phyloP scores from a whole-genome alignment of 2,329 filamentous ascomycete genomes.

The Colletotrichum horii region DNA sequence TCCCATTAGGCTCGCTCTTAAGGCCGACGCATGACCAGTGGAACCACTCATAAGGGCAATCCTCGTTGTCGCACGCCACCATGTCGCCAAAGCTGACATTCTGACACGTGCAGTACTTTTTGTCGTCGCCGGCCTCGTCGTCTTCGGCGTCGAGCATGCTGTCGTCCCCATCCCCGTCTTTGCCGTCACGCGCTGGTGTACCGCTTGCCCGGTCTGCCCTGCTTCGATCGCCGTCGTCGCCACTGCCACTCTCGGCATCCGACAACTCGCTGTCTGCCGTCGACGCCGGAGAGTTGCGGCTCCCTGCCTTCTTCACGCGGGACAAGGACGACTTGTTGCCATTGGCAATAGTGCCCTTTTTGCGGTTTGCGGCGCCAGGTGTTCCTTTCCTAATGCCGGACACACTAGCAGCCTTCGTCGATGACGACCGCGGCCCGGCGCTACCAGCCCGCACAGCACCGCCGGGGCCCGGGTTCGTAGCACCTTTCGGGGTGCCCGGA shows the following conservation, averaged over 20 bases:
- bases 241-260: slow-evolving; percentile 63
- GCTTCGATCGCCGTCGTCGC: slow-evolving; percentile 52
- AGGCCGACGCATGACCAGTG: slow-evolving; percentile 79
- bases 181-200: slow-evolving; percentile 35
- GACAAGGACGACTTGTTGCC: slow-evolving; percentile 65
- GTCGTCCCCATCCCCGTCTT: slow-evolving; percentile 55
- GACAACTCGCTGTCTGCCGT: slow-evolving; percentile 70
- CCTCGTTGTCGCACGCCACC: slow-evolving; percentile 86
- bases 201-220: slow-evolving; percentile 20
- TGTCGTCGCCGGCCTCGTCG: slow-evolving; percentile 77
- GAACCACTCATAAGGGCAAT: slow-evolving; percentile 86
- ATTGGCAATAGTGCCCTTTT: slow-evolving; percentile 44
- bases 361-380: slow-evolving; percentile 47
- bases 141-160: slow-evolving; percentile 62
- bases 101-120: slow-evolving; percentile 84
- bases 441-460: slow-evolving; percentile 58
- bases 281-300: slow-evolving; percentile 67
- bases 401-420: slow-evolving; percentile 48
- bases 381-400: slow-evolving; percentile 52
- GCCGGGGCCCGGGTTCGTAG: slow-evolving; percentile 33
- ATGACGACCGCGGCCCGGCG: slow-evolving; percentile 59
- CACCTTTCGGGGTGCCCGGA: slow-evolving; percentile 64
- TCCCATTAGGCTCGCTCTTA: slow-evolving; percentile 70
- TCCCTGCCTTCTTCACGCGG: slow-evolving; percentile 63
- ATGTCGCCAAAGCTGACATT: slow-evolving; percentile 86